Conservation (phyloP, 2,329 filamentous ascomycete genomes). For the Fusarium compactum region DNA sequence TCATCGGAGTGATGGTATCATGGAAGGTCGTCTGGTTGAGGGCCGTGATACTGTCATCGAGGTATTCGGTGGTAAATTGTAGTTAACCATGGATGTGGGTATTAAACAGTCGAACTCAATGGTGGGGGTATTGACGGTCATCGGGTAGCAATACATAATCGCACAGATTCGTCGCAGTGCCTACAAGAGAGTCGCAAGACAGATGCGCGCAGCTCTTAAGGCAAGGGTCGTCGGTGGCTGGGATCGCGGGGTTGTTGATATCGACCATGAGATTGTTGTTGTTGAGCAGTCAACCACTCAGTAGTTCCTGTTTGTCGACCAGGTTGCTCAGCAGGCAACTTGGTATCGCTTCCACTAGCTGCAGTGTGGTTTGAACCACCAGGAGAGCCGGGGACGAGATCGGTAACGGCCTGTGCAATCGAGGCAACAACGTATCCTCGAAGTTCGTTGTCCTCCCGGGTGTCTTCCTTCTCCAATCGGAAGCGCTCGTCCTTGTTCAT, state of each 20-base stretch:
- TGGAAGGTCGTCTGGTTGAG: slow-evolving; percentile 29
- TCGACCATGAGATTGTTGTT: slow-evolving; percentile 57
- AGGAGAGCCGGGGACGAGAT: slow-evolving; percentile 67
- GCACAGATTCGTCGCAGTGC: slow-evolving; percentile 14
- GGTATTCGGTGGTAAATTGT: slow-evolving; percentile 39
- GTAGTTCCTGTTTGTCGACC: slow-evolving; percentile 63
- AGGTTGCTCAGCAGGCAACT: slow-evolving; percentile 71
- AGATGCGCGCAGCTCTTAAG: slow-evolving; percentile 45
- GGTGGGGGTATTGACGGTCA: slow-evolving; percentile 1
- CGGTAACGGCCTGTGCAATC: slow-evolving; percentile 78
- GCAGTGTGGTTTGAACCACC: slow-evolving; percentile 41
- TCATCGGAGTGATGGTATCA: slow-evolving; percentile 47
- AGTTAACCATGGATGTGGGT: slow-evolving; percentile 28
- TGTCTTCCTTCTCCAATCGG: slow-evolving; percentile 83
- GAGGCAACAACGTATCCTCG: slow-evolving; percentile 79
- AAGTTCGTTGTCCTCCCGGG: slow-evolving; percentile 79
- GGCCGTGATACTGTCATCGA: slow-evolving; percentile 46
- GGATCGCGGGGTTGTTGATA: slow-evolving; percentile 62
- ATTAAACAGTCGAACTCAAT: slow-evolving; percentile 18
- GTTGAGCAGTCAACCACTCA: slow-evolving; percentile 64
- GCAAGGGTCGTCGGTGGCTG: slow-evolving; percentile 54
- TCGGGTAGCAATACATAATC: slow-evolving; percentile 9
- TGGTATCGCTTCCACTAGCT: slow-evolving; percentile 64
- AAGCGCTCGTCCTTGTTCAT: slow-evolving; percentile 88
- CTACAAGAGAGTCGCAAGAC: slow-evolving; percentile 29